Evolutionary conservation across 495 filamentous ascomycete species (phyloP).

Genomic region (Cladorrhinum samala): DNA sequence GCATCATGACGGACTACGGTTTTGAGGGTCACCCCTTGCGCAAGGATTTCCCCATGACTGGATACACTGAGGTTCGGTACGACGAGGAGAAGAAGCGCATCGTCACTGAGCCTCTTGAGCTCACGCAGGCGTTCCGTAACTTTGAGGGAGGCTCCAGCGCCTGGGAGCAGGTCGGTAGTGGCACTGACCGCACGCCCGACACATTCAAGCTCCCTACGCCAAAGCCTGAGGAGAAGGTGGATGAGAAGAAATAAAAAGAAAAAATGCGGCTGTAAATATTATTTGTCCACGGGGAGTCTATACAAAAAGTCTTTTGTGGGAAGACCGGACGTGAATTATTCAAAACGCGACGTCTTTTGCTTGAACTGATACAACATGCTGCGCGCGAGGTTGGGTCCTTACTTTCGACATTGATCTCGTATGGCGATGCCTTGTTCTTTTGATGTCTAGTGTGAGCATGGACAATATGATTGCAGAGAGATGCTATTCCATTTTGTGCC

Average conservation of each 20-base stretch:
- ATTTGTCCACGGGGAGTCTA: slow-evolving; percentile 9
- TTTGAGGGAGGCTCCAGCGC: slow-evolving; percentile 79
- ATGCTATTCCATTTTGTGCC: too few species aligned
- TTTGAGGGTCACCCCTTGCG: slow-evolving; percentile 96
- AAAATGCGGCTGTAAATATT: slow-evolving; percentile 21
- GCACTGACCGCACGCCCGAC: slow-evolving; percentile 73
- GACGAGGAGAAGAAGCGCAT: slow-evolving; percentile 99
- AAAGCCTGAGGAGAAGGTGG: slow-evolving; percentile 85
- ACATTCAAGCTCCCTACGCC: slow-evolving; percentile 91
- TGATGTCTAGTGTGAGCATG: too few species aligned
- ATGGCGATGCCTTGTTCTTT: too few species aligned
- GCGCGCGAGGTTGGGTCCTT: too few species aligned
- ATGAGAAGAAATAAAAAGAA: slow-evolving; percentile 78
- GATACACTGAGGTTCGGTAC: slow-evolving; percentile 96
- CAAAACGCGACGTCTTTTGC: too few species aligned
- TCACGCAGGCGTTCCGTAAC: slow-evolving; percentile 98
- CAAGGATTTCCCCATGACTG: slow-evolving; percentile 97
- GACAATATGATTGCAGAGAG: too few species aligned
- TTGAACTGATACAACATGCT: too few species aligned
- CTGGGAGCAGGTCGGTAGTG: slow-evolving; percentile 89
- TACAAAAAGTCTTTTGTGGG: slow-evolving; percentile 1
- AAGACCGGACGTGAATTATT: too few species aligned
- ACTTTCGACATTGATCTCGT: too few species aligned
- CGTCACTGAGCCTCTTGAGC: slow-evolving; percentile 91
- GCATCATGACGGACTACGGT: slow-evolving; percentile 99